Percentiles rank a stretch among this genome's conserved stretches.
Conservation (phyloP, 1,139 yeast genomes). For the Candida sanyaensis region DNA sequence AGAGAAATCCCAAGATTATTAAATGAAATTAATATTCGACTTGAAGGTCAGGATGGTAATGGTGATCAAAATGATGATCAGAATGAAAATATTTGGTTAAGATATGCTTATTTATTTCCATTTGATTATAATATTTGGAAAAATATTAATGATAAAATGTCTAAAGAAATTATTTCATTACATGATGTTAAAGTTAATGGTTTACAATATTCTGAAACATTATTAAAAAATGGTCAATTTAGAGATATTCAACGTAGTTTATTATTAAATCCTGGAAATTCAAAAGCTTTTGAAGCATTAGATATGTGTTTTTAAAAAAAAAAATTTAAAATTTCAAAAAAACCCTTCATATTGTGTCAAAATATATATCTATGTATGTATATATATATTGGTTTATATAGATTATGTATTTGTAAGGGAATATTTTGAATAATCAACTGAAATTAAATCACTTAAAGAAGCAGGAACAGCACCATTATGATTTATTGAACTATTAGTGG, state of each 20-base stretch:
- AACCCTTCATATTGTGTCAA: no score
- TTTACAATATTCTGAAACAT: slow-evolving; percentile 52
- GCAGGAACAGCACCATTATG: slow-evolving; percentile 11
- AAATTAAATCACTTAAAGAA: slow-evolving; percentile 41
- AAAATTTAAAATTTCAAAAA: no score
- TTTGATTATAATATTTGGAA: slow-evolving; percentile 70
- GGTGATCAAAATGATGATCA: neutral
- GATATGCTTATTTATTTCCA: slow-evolving; percentile 75
- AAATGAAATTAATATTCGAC: slow-evolving; percentile 46
- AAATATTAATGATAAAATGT: slow-evolving; percentile 51
- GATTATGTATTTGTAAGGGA: slow-evolving; percentile 21
- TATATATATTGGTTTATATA: neutral
- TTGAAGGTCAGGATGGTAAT: slow-evolving; percentile 19
- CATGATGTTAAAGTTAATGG: slow-evolving; percentile 54
- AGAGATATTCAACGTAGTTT: slow-evolving; percentile 62
- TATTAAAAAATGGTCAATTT: slow-evolving; percentile 44
- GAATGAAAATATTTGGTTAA: slow-evolving; percentile 54
- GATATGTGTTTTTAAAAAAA: slow-evolving; percentile 14
- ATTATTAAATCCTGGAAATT: slow-evolving; percentile 30
- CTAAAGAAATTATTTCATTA: slow-evolving; percentile 48
- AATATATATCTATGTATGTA: neutral
- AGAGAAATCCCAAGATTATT: slow-evolving; percentile 63
- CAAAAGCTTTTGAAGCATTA: slow-evolving; percentile 14
- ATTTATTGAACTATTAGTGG: slow-evolving; percentile 13
- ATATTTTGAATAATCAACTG: slow-evolving; percentile 49